Evolutionary conservation across 768 basidiomycete species (phyloP).

Genomic region (Mycena galopus): DNA sequence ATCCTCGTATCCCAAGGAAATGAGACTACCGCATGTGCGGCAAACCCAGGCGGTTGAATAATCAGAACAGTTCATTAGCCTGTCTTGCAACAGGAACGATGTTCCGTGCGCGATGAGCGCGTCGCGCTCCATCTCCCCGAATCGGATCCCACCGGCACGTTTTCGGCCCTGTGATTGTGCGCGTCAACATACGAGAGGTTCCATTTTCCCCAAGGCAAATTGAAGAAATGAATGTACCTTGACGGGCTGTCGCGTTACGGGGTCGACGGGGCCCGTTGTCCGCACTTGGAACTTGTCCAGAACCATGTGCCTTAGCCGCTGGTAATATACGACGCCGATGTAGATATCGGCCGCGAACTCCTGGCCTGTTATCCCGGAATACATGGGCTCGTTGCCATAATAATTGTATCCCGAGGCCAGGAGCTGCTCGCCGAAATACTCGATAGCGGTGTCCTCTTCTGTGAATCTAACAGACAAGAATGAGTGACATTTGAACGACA

Average conservation of each 20-base stretch:
- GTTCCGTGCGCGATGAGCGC: slow-evolving; percentile 99
- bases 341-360: slow-evolving; percentile 99
- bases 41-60: slow-evolving; percentile 99
- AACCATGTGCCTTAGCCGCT: slow-evolving; percentile 99
- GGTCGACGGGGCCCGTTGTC: slow-evolving; percentile 97
- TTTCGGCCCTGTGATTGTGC: slow-evolving; percentile 82
- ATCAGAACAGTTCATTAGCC: slow-evolving; percentile 99
- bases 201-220: too few species aligned
- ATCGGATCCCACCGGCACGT: slow-evolving; percentile 98
- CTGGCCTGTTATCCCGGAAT: slow-evolving; percentile 98
- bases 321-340: slow-evolving; percentile 98
- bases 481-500: slow-evolving; percentile 25
- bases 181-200: not conserved
- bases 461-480: slow-evolving; percentile 72
- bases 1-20: slow-evolving; percentile 97
- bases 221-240: slow-evolving; percentile 72
- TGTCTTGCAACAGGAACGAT: slow-evolving; percentile 97
- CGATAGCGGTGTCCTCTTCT: slow-evolving; percentile 96
- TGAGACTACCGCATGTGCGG: slow-evolving; percentile 93
- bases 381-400: slow-evolving; percentile 99
- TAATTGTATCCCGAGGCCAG: slow-evolving; percentile 97
- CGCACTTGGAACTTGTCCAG: slow-evolving; percentile 99
- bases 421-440: slow-evolving; percentile 97
- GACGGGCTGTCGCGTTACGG: slow-evolving; percentile 95
- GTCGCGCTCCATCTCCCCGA: slow-evolving; percentile 99